Evolutionary conservation across 2,329 filamentous ascomycete species (phyloP).

Genomic region (Colletotrichum noveboracense): DNA sequence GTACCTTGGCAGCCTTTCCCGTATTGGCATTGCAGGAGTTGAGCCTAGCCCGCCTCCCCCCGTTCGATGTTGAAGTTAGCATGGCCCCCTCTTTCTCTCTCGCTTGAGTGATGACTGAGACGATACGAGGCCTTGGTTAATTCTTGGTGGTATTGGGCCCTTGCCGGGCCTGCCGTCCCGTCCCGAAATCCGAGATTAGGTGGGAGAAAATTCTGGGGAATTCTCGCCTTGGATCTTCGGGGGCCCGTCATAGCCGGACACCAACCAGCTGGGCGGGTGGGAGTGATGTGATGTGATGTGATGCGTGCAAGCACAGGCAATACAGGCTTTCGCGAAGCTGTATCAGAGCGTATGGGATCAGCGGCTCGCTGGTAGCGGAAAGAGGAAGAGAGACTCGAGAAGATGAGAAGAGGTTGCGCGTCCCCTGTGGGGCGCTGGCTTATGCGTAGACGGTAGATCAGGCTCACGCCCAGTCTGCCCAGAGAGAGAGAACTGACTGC

Average conservation of each 20-base stretch:
- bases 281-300: neutral
- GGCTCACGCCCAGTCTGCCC: neutral
- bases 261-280: neutral
- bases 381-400: conserved; percentile 9
- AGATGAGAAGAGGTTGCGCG: conserved; percentile 16
- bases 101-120: neutral
- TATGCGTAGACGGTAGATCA: conserved; percentile 13
- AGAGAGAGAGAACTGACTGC: neutral
- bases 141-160: neutral
- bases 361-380: neutral
- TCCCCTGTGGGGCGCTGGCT: conserved; percentile 22
- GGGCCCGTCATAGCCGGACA: neutral
- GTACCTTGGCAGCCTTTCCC: conserved; percentile 5
- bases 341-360: conserved; percentile 22
- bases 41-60: neutral
- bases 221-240: neutral
- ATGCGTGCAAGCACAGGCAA: neutral
- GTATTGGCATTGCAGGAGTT: neutral
- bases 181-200: neutral
- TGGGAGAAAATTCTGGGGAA: neutral
- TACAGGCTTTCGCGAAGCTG: conserved; percentile 15
- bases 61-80: neutral
- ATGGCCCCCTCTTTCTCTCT: neutral
- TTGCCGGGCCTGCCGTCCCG: neutral
- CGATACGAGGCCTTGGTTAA: neutral